Evolutionary conservation across 169 alveolate species (phyloP).

Genomic region (Plasmodium billcollinsi): DNA sequence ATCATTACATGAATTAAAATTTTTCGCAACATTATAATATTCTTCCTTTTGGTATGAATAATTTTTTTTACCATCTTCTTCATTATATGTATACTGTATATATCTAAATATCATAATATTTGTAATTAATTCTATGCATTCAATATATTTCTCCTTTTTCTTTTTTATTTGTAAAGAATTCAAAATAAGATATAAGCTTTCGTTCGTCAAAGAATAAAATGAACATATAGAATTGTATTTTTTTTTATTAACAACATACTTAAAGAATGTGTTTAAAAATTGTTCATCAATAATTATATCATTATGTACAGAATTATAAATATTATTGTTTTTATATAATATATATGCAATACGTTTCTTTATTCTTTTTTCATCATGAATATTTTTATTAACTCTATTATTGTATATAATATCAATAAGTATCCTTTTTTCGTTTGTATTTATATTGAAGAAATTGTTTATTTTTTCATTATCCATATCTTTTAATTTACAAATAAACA

Average conservation of each 20-base stretch:
- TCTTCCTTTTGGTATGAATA: conserved; percentile 12
- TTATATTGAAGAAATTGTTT: conserved; percentile 9
- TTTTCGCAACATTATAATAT: neutral
- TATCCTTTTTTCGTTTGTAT: conserved; percentile 22
- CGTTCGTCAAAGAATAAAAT: conserved; percentile 37
- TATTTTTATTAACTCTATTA: conserved; percentile 16
- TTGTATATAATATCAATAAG: conserved; percentile 18
- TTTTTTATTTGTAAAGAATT: conserved; percentile 30
- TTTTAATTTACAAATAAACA: conserved; percentile 1
- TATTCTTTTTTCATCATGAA: conserved; percentile 7
- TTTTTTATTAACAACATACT: conserved; percentile 20
- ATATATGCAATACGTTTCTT: conserved; percentile 68
- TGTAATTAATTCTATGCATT: conserved; percentile 47
- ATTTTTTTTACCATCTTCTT: neutral
- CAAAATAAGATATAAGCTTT: conserved; percentile 43
- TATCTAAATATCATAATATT: conserved; percentile 55
- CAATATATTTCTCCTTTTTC: conserved; percentile 32
- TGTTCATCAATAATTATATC: conserved; percentile 30
- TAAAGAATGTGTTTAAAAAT: conserved; percentile 15
- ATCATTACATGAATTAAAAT: neutral
- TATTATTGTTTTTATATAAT: conserved; percentile 42
- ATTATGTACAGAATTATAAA: conserved; percentile 23
- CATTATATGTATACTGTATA: conserved; percentile 29
- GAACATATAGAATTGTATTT: conserved; percentile 13
- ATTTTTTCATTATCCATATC: neutral